These are phyloP conservation scores for Reutealis trisperma DNA, from an alignment of 345 rosid genomes.

Conservation along the genomic window DNA sequence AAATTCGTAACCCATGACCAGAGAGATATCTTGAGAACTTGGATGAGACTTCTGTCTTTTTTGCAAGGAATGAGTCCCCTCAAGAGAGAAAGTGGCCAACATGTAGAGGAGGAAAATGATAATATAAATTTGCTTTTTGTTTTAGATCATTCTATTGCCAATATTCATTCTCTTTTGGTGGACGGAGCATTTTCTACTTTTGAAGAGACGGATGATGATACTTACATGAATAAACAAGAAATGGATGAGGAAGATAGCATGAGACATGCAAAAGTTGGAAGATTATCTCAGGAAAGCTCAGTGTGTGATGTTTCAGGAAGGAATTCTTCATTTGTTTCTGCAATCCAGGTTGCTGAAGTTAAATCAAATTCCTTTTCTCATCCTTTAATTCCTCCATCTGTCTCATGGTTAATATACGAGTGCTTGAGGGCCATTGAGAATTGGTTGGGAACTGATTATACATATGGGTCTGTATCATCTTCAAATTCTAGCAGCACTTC, in stretches of 20 bases:
- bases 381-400: slow-evolving; percentile 55
- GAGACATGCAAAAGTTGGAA: slow-evolving; percentile 87
- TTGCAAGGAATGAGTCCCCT: slow-evolving; percentile 83
- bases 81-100: slow-evolving; percentile 85
- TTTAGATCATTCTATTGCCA: slow-evolving; percentile 62
- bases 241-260: slow-evolving; percentile 53
- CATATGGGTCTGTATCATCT: slow-evolving; percentile 40
- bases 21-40: slow-evolving; percentile 59
- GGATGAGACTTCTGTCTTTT: slow-evolving; percentile 78
- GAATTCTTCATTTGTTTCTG: slow-evolving; percentile 40
- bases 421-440: slow-evolving; percentile 74
- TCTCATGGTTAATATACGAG: slow-evolving; percentile 58
- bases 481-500: slow-evolving; percentile 36
- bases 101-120: slow-evolving; percentile 72
- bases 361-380: slow-evolving; percentile 29
- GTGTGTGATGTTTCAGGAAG: slow-evolving; percentile 57
- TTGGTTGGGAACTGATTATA: slow-evolving; percentile 60
- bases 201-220: slow-evolving; percentile 44
- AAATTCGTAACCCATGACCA: slow-evolving; percentile 62
- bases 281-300: slow-evolving; percentile 71
- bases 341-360: slow-evolving; percentile 41
- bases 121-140: slow-evolving; percentile 53
- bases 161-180: slow-evolving; percentile 71
- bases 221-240: slow-evolving; percentile 32
- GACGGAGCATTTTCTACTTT: slow-evolving; percentile 66